Conservation (phyloP, 2,329 filamentous ascomycete species). For the Drechmeria coniospora region DNA sequence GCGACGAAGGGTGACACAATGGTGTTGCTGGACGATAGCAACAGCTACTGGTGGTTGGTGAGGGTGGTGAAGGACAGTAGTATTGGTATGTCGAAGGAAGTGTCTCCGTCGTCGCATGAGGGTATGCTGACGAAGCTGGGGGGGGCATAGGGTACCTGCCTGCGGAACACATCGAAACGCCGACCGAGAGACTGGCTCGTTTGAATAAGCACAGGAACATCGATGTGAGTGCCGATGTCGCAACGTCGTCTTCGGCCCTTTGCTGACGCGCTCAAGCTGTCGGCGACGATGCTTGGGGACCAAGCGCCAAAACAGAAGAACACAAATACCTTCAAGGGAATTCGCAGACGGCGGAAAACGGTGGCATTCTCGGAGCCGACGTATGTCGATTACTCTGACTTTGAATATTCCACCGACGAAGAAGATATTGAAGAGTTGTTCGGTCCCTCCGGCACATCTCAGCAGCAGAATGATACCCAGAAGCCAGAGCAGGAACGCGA, state of each 20-base stretch:
- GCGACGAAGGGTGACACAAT: constrained; percentile 97
- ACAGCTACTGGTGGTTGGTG: constrained; percentile 99
- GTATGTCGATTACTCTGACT: constrained; percentile 75
- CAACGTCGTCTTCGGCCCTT: background rate
- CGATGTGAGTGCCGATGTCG: constrained; percentile 47
- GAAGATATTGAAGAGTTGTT: constrained; percentile 33
- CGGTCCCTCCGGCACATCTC: constrained; percentile 14
- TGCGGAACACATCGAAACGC: constrained; percentile 96
- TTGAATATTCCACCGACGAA: constrained; percentile 74
- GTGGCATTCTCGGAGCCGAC: constrained; percentile 76
- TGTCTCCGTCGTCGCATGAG: background rate
- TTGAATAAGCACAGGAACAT: constrained; percentile 97
- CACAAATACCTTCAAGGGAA: constrained; percentile 67
- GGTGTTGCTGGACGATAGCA: constrained; percentile 95
- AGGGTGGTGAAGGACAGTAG: constrained; percentile 94
- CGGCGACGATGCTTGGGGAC: constrained; percentile 47
- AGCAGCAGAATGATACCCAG: constrained; percentile 16
- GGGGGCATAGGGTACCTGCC: constrained; percentile 64
- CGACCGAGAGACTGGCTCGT: constrained; percentile 81
- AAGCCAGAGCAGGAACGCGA: constrained; percentile 13
- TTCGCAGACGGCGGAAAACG: constrained; percentile 71
- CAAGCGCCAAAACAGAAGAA: constrained; percentile 65
- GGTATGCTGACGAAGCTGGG: constrained; percentile 9
- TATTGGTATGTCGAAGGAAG: constrained; percentile 41
- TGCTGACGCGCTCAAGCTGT: constrained; percentile 26